A percentile compares a stretch with the other conserved stretches of the same genome.
phyloP scores from a whole-genome alignment of 2,329 filamentous ascomycete genomes.

The Plectosphaerella sp. region DNA sequence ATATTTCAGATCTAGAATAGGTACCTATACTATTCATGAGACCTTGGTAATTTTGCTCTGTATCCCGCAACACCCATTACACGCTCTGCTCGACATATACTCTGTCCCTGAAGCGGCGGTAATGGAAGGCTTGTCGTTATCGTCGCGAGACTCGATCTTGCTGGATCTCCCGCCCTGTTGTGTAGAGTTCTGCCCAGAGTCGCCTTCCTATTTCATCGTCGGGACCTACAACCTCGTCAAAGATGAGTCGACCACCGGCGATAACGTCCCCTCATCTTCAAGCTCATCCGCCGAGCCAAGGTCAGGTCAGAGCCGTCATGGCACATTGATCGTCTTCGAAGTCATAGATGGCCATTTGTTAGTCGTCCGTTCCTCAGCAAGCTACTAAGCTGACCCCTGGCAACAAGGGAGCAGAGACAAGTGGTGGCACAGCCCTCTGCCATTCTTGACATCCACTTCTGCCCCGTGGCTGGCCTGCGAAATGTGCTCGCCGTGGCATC shows the following conservation, averaged over 20 bases:
- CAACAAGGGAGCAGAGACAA: neutral
- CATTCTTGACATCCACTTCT: slow-evolving; percentile 82
- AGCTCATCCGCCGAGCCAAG: slow-evolving; percentile 19
- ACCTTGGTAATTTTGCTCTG: no score
- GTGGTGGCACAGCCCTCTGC: slow-evolving; percentile 60
- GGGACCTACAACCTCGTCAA: slow-evolving; percentile 79
- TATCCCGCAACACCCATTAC: no score
- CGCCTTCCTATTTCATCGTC: slow-evolving; percentile 66
- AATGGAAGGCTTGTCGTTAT: slow-evolving; percentile 16
- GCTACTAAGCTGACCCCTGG: neutral
- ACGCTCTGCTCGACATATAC: no score
- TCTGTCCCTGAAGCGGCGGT: no score
- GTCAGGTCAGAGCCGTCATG: slow-evolving; percentile 59
- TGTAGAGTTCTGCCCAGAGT: slow-evolving; percentile 64
- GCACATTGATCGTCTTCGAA: slow-evolving; percentile 66
- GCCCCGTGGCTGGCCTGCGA: slow-evolving; percentile 39
- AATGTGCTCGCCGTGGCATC: slow-evolving; percentile 69
- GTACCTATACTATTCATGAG: no score
- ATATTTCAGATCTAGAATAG: no score
- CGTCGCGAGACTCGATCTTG: slow-evolving; percentile 42
- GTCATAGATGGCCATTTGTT: slow-evolving; percentile 52
- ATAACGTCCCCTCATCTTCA: no score
- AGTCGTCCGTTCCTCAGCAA: slow-evolving; percentile 23
- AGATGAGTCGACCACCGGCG: slow-evolving; percentile 17
- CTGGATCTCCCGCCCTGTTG: slow-evolving; percentile 72